Evolutionary conservation across 768 basidiomycete genomes (phyloP).

Genomic region (Pleurotus salmoneostramineus): DNA sequence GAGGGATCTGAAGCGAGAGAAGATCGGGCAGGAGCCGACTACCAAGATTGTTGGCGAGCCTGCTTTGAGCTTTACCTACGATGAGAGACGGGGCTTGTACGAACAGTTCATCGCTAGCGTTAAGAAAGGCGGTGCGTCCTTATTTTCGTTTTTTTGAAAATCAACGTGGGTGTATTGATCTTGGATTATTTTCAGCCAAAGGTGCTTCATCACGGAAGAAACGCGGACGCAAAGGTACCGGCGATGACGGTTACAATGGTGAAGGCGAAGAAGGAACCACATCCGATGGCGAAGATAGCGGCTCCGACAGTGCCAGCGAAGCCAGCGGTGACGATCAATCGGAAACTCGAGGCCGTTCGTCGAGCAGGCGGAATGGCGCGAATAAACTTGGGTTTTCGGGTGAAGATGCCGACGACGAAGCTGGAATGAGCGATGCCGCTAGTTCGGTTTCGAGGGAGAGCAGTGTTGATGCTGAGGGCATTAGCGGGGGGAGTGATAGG

Average conservation of each 20-base stretch:
- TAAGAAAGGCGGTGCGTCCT: constrained; percentile 12
- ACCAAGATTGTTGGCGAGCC: constrained; percentile 75
- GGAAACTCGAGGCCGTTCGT: neutral
- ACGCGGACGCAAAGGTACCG: constrained; percentile 20
- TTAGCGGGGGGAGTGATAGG: constrained; percentile 13
- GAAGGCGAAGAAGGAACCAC: constrained; percentile 35
- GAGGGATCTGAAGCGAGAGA: constrained; percentile 93
- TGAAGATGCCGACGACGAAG: constrained; percentile 6
- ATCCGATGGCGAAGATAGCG: constrained; percentile 28
- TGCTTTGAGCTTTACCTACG: constrained; percentile 84
- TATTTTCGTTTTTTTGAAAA: neutral
- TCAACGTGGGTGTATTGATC: constrained; percentile 7
- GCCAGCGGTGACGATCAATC: constrained; percentile 18
- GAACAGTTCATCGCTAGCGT: constrained; percentile 68
- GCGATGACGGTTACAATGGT: constrained; percentile 34
- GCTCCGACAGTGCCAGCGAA: constrained; percentile 11
- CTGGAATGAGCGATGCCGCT: neutral
- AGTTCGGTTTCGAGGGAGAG: constrained; percentile 9
- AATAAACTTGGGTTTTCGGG: neutral
- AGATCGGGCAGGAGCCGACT: constrained; percentile 84
- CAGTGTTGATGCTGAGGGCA: constrained; percentile 13
- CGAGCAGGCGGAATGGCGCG: neutral
- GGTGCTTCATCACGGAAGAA: neutral
- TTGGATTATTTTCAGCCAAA: neutral
- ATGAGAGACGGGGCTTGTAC: constrained; percentile 79